phyloP scores from a whole-genome alignment of 2,329 filamentous ascomycete genomes.

The Talaromyces sp. region DNA sequence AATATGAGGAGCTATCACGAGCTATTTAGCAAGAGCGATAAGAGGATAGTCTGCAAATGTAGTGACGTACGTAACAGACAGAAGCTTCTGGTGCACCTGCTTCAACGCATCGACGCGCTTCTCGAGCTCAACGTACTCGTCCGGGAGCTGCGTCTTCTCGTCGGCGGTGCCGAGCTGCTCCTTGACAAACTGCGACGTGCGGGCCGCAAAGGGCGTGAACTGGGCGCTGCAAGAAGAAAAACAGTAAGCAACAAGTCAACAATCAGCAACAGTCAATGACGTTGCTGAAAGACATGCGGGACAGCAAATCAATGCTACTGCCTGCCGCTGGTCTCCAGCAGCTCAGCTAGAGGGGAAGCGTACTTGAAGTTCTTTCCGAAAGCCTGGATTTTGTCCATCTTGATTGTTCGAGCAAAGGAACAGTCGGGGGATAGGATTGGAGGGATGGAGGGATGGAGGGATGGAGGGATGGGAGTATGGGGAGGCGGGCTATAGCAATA shows the following conservation, averaged over 20 bases:
- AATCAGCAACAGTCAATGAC: slow-evolving; percentile 5
- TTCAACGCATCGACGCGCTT: slow-evolving; percentile 97
- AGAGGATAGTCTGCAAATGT: neutral
- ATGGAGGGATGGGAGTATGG: neutral
- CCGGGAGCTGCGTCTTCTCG: slow-evolving; percentile 95
- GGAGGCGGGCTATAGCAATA: neutral
- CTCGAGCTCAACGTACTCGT: slow-evolving; percentile 97
- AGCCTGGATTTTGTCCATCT: slow-evolving; percentile 65
- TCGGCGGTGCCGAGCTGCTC: slow-evolving; percentile 93
- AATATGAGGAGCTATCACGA: slow-evolving; percentile 72
- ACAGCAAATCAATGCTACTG: neutral
- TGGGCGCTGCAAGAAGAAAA: slow-evolving; percentile 59
- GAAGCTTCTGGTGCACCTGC: slow-evolving; percentile 93
- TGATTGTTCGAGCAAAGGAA: neutral
- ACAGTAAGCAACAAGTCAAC: neutral
- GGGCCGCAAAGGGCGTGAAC: slow-evolving; percentile 86
- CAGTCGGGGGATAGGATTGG: neutral
- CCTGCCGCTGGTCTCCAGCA: neutral
- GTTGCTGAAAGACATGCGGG: slow-evolving; percentile 9
- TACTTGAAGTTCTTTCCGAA: slow-evolving; percentile 68
- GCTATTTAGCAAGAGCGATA: neutral
- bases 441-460: too few relatives aligned
- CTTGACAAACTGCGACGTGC: slow-evolving; percentile 96
- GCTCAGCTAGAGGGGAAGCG: slow-evolving; percentile 18
- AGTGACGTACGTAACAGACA: slow-evolving; percentile 70